Evolutionary conservation across 495 filamentous ascomycete genomes (phyloP).

Genomic region (Penicillium psychrofluorescens): DNA sequence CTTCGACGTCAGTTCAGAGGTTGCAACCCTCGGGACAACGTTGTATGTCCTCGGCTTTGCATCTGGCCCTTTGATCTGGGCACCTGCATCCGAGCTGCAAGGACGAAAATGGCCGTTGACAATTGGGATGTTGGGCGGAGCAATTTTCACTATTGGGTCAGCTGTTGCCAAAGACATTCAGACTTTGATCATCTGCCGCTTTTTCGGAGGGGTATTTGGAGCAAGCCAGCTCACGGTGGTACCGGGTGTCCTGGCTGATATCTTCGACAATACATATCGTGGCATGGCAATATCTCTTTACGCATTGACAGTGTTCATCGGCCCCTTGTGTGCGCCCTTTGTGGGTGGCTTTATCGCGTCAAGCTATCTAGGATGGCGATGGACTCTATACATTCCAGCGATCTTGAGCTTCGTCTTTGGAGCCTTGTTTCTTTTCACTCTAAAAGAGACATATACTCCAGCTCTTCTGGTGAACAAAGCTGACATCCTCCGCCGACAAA

Average conservation of each 20-base stretch:
- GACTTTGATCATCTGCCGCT: constrained; percentile 44
- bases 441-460: constrained; percentile 34
- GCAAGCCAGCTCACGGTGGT: constrained; percentile 44
- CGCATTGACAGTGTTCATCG: constrained; percentile 40
- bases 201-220: constrained; percentile 45
- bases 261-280: constrained; percentile 41
- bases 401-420: constrained; percentile 27
- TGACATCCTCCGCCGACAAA: constrained; percentile 26
- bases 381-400: constrained; percentile 38
- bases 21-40: constrained; percentile 44
- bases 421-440: constrained; percentile 17
- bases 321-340: constrained; percentile 42
- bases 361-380: constrained; percentile 39
- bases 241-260: constrained; percentile 44
- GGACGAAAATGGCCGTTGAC: constrained; percentile 54
- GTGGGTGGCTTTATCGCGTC: constrained; percentile 36
- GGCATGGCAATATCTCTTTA: constrained; percentile 45
- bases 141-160: constrained; percentile 48
- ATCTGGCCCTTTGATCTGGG: constrained; percentile 50
- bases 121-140: constrained; percentile 42
- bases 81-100: constrained; percentile 69
- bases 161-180: constrained; percentile 52
- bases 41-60: constrained; percentile 49
- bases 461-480: constrained; percentile 35
- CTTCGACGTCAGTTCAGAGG: constrained; percentile 40